Evolutionary conservation across 306 rosid genomes (phyloP).

Genomic region (Carpinus viminea): DNA sequence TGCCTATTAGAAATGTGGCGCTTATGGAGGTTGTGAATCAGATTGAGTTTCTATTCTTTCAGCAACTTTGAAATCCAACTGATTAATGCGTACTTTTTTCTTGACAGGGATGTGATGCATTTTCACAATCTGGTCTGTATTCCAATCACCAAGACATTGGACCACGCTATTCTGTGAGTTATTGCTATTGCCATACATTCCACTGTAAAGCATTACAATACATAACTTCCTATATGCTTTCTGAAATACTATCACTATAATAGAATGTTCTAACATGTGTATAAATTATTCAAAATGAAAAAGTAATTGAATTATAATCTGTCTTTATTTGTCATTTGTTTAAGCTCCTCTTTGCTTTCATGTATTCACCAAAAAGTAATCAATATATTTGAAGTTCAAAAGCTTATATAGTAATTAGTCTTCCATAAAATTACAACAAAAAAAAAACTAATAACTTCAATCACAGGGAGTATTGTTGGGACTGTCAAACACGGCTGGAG

Average conservation of each 20-base stretch:
- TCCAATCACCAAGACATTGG: slow-evolving; percentile 97
- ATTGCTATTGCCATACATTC: slow-evolving; percentile 10
- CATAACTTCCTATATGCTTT: not conserved
- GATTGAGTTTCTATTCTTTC: not conserved
- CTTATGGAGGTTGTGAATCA: not conserved
- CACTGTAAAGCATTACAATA: not conserved
- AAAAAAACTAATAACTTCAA: slow-evolving; percentile 12
- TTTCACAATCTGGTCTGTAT: slow-evolving; percentile 90
- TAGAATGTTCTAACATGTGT: not conserved
- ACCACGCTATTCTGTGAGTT: slow-evolving; percentile 93
- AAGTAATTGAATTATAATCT: not conserved
- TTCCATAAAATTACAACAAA: not conserved
- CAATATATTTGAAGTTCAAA: not conserved
- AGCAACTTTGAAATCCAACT: not conserved
- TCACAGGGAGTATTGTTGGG: slow-evolving; percentile 88
- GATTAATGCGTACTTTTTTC: slow-evolving; percentile 16
- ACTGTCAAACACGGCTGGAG: slow-evolving; percentile 93
- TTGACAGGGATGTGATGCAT: slow-evolving; percentile 89
- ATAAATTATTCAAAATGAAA: not conserved
- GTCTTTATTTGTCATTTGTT: not conserved
- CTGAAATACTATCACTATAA: not conserved
- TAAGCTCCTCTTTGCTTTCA: not conserved
- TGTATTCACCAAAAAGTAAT: not conserved
- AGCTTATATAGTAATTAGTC: not conserved
- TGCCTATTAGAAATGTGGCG: not conserved